Percentiles rank a stretch among this genome's conserved stretches.
Conservation (phyloP, 345 rosid genomes). For the Eucalyptus regnans region DNA sequence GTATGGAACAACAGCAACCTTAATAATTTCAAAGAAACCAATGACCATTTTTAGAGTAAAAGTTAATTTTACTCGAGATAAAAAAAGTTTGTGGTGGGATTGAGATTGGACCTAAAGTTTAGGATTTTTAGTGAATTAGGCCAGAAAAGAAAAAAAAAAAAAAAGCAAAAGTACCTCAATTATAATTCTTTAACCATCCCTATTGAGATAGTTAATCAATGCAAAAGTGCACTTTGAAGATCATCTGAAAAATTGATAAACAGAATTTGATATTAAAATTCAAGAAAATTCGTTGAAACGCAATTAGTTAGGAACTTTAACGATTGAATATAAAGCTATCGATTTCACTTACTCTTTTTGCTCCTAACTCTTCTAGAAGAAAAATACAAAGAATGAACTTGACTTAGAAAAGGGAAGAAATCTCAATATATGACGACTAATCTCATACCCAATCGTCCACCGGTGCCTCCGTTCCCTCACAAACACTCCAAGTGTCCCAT, state of each 20-base stretch:
- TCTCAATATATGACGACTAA: background rate
- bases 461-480: background rate
- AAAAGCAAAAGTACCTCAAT: background rate
- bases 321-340: background rate
- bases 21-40: too few species aligned
- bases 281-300: background rate
- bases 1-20: too few species aligned
- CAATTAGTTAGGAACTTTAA: background rate
- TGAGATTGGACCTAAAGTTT: background rate
- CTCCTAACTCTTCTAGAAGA: background rate
- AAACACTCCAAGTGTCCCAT: background rate
- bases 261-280: background rate
- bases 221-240: background rate
- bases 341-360: background rate
- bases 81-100: rapidly evolving
- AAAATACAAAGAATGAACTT: background rate
- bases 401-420: background rate
- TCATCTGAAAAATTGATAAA: background rate
- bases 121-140: background rate
- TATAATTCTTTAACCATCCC: background rate
- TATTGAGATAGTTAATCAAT: background rate
- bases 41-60: too few species aligned
- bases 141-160: too few species aligned
- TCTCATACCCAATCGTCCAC: background rate
- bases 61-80: too few species aligned